These are phyloP conservation scores for Xylaria flabelliformis DNA, from an alignment of 495 filamentous ascomycete genomes.

Conservation along the genomic window DNA sequence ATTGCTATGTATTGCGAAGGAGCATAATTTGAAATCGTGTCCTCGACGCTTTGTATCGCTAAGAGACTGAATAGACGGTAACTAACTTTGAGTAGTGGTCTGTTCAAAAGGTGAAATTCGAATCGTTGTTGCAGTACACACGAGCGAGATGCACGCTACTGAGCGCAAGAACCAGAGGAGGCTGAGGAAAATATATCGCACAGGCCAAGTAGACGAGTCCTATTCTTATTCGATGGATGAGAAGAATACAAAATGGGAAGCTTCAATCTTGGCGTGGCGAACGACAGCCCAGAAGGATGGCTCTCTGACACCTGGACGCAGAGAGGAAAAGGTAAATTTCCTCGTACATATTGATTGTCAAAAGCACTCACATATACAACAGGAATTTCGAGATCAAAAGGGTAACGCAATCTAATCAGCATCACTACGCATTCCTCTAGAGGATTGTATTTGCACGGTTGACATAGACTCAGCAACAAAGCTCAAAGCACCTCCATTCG, in stretches of 20 bases:
- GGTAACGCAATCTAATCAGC: neutral
- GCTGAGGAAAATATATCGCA: too few species aligned
- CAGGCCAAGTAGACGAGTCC: too few species aligned
- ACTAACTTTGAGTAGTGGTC: too few species aligned
- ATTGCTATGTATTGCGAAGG: too few species aligned
- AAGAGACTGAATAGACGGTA: too few species aligned
- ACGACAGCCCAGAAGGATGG: neutral
- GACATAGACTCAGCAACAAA: neutral
- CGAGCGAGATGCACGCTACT: too few species aligned
- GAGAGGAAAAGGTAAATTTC: neutral
- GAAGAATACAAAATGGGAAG: neutral
- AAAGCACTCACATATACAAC: neutral
- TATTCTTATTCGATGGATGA: neutral
- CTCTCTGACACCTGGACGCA: neutral
- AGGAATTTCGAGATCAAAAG: neutral
- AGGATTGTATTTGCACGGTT: neutral
- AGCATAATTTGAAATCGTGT: too few species aligned
- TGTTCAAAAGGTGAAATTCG: too few species aligned
- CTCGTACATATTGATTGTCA: neutral
- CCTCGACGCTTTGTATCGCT: too few species aligned
- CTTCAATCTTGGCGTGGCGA: constrained; percentile 17
- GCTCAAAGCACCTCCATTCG: neutral
- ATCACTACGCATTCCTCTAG: neutral
- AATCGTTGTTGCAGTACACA: too few species aligned
- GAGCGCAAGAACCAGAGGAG: too few species aligned